phyloP scores from a whole-genome alignment of 352 stramenopile genomes.

The Aphanomyces stellatus region DNA sequence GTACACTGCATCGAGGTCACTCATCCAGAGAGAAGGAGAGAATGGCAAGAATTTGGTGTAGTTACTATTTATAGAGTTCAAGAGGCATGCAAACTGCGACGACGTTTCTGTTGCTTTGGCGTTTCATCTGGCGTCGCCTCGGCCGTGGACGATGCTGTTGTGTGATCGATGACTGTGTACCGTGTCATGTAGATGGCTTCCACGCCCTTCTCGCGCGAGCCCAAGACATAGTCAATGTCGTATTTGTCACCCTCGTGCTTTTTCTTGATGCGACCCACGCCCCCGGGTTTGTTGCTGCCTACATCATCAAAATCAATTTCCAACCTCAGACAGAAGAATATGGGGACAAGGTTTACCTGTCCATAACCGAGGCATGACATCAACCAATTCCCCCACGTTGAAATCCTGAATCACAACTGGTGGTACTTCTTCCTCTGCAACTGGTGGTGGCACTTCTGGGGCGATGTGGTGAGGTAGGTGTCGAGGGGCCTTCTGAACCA shows the following conservation, averaged over 20 bases:
- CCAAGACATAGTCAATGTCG: slow-evolving; percentile 57
- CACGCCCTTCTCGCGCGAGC: slow-evolving; percentile 43
- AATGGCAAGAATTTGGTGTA: no score
- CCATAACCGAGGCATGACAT: slow-evolving; percentile 46
- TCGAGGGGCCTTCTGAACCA: slow-evolving; percentile 25
- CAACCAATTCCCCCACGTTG: slow-evolving; percentile 41
- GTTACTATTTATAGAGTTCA: no score
- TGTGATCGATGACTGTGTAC: no score
- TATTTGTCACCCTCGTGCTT: slow-evolving; percentile 41
- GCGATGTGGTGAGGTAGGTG: no score
- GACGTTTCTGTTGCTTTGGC: no score
- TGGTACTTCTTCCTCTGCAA: slow-evolving; percentile 21
- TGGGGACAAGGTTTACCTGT: slow-evolving; percentile 6
- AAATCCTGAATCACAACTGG: slow-evolving; percentile 26
- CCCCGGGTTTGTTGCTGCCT: slow-evolving; percentile 61
- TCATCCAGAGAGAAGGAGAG: neutral
- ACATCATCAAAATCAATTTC: neutral
- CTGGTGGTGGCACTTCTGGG: slow-evolving; percentile 25
- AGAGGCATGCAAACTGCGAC: no score
- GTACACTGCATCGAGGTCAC: neutral
- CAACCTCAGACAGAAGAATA: neutral
- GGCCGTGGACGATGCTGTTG: no score
- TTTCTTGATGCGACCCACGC: slow-evolving; percentile 45
- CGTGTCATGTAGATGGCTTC: slow-evolving; percentile 38
- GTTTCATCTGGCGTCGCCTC: no score